Percentiles rank a stretch among this genome's conserved stretches.
Evolutionary conservation across 2,329 filamentous ascomycete genomes (phyloP).

Genomic region (Hyphodiscus sp.): DNA sequence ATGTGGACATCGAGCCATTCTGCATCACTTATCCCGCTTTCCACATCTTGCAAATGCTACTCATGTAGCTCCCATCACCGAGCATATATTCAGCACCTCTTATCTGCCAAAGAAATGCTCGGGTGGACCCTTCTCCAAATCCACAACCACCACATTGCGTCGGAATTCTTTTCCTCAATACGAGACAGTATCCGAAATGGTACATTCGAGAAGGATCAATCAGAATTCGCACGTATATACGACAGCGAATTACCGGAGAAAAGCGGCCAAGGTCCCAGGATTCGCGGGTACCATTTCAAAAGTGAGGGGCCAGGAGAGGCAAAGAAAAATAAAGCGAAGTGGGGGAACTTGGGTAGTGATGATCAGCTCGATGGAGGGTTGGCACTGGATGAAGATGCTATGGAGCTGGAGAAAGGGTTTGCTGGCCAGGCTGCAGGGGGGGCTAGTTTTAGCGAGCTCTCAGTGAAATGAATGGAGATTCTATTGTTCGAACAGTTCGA

Average conservation of each 20-base stretch:
- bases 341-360: constrained; percentile 46
- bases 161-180: constrained; percentile 66
- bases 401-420: constrained; percentile 50
- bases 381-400: constrained; percentile 43
- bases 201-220: constrained; percentile 50
- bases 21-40: constrained; percentile 56
- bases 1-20: constrained; percentile 65
- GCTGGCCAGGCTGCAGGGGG: constrained; percentile 34
- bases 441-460: background rate
- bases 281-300: constrained; percentile 78
- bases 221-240: constrained; percentile 49
- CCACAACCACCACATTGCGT: constrained; percentile 75
- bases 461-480: background rate
- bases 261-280: constrained; percentile 70
- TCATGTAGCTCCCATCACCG: constrained; percentile 77
- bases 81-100: constrained; percentile 81
- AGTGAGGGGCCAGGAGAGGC: constrained; percentile 53
- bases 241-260: constrained; percentile 64
- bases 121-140: constrained; percentile 90
- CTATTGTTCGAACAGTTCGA: no score
- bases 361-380: constrained; percentile 32
- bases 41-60: constrained; percentile 67
- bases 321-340: constrained; percentile 63
- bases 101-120: constrained; percentile 91
- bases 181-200: constrained; percentile 54